Evolutionary conservation across 768 basidiomycete species (phyloP).

Genomic region (Tephrocybe sp.): DNA sequence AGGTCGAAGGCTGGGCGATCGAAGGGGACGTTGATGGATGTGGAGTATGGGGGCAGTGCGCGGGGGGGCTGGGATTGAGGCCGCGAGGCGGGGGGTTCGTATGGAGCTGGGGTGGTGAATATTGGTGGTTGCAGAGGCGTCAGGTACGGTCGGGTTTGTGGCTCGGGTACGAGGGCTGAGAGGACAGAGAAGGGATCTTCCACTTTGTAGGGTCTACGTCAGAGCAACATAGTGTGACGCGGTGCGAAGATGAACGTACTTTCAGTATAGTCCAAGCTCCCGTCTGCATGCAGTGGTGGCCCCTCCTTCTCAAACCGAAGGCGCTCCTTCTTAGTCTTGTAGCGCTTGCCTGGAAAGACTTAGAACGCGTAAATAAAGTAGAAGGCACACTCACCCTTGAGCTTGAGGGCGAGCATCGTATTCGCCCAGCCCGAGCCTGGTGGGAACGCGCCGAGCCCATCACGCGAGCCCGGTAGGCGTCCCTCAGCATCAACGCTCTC

Average conservation of each 20-base stretch:
- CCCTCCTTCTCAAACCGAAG: constrained; percentile 76
- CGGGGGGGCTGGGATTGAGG: constrained; percentile 27
- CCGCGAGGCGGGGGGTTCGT: constrained; percentile 22
- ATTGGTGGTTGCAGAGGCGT: constrained; percentile 54
- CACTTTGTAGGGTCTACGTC: constrained; percentile 48
- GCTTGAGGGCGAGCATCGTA: constrained; percentile 69
- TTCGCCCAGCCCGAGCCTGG: constrained; percentile 71
- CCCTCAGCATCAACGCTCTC: constrained; percentile 69
- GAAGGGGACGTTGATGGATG: constrained; percentile 17
- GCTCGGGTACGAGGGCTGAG: constrained; percentile 61
- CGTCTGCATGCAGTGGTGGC: constrained; percentile 68
- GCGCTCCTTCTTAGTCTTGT: constrained; percentile 80
- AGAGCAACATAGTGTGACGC: not conserved
- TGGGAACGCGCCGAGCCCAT: constrained; percentile 74
- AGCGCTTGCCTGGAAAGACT: constrained; percentile 58
- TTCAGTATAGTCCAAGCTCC: constrained; percentile 75
- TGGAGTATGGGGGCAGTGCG: constrained; percentile 12
- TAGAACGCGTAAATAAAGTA: not conserved
- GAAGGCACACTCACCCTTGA: constrained; percentile 53
- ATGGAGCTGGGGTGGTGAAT: constrained; percentile 16
- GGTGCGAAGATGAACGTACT: constrained; percentile 41
- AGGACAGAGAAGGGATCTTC: constrained; percentile 78
- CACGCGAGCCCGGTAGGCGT: constrained; percentile 72
- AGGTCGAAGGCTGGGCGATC: constrained; percentile 19
- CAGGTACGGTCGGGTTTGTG: constrained; percentile 52